Evolutionary conservation across 2,329 filamentous ascomycete species (phyloP), one percentile per base, ranked within the genome.

Genomic region (Penicillium hesseltinei): DNA sequence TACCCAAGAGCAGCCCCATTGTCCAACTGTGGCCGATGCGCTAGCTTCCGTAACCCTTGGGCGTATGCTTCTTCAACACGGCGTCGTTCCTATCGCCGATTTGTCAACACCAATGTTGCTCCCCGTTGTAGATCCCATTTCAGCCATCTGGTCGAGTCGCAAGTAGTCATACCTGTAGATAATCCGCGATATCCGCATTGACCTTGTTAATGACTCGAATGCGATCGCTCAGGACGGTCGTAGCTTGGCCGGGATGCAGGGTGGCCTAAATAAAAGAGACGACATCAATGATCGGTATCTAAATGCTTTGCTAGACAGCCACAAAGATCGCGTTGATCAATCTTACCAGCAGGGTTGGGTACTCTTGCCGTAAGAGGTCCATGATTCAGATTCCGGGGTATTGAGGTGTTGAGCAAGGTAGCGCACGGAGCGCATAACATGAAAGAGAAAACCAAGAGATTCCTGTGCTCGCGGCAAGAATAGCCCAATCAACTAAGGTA

Each of bases 121-220:
- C 49, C 51, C 31, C 42, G 19, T 31, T 7, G 35, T 23, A 47
- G 21, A 42, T 19, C 51, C 51, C n/a, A 62, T 56, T 56, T 51
- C 58, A 53, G 39, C 46, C 59, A 59, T 63, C 46, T 56, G 59
- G 9, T 25, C n/a, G 43, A 36, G 13, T 47, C 50, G 38, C 36
- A 54, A 27, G 36, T 61, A 51, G 54, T 65, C 77, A 76, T 86
- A 96, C 92, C 88, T 93, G 89, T 61, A 99, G 84, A 91, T 93
- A 99, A 78, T 97, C 93, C 74, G 93, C 93, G 70, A 99, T 91
- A 73, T 97, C 91, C 66, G 81, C 78, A 76, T 99, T 97, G 78
- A 96, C 80, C 75, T 88, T 91, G 69, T 84, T 85, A 72, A 97
- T 93, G 76, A 91, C 85, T 76, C 89, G 90, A 67, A 97, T 85